Percentiles rank a stretch among this genome's conserved stretches.
Conservation (phyloP, 2,329 filamentous ascomycete genomes). For the Pseudogymnoascus sp. region DNA sequence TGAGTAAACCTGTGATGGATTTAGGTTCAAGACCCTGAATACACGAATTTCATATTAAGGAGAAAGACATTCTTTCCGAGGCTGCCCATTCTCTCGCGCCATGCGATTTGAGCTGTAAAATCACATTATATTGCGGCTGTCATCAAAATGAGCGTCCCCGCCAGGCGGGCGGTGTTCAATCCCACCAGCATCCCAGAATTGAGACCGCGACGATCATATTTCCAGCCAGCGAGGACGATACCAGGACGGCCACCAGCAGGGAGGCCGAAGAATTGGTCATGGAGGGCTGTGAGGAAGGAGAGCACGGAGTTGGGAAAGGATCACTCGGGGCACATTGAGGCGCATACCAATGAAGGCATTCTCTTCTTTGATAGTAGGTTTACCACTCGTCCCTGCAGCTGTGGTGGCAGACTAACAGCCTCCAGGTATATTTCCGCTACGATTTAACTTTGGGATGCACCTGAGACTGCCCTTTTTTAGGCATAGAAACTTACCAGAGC, state of each 20-base stretch:
- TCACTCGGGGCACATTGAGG: slow-evolving; percentile 73
- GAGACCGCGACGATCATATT: slow-evolving; percentile 22
- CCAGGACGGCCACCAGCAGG: slow-evolving; percentile 19
- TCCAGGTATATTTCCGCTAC: slow-evolving; percentile 71
- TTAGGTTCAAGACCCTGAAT: not conserved
- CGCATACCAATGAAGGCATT: slow-evolving; percentile 67
- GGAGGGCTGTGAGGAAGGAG: slow-evolving; percentile 31
- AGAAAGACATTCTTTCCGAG: not conserved
- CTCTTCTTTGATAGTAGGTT: slow-evolving; percentile 79
- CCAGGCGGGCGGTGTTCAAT: slow-evolving; percentile 27
- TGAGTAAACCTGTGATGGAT: not conserved
- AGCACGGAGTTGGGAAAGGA: slow-evolving; percentile 46
- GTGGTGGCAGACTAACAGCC: slow-evolving; percentile 40
- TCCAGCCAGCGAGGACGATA: slow-evolving; percentile 17
- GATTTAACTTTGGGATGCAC: slow-evolving; percentile 28
- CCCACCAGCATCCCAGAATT: slow-evolving; percentile 30
- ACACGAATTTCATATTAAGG: not conserved
- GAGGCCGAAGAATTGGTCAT: slow-evolving; percentile 17
- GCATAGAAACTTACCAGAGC: slow-evolving; percentile 36
- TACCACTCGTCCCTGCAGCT: not conserved
- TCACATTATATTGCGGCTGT: not conserved
- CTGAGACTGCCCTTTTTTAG: not conserved
- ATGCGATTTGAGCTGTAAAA: slow-evolving; percentile 4
- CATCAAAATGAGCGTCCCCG: slow-evolving; percentile 17
- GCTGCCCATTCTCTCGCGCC: not conserved